phyloP scores from a whole-genome alignment of 208 protist species.

The Angomonas deanei region DNA sequence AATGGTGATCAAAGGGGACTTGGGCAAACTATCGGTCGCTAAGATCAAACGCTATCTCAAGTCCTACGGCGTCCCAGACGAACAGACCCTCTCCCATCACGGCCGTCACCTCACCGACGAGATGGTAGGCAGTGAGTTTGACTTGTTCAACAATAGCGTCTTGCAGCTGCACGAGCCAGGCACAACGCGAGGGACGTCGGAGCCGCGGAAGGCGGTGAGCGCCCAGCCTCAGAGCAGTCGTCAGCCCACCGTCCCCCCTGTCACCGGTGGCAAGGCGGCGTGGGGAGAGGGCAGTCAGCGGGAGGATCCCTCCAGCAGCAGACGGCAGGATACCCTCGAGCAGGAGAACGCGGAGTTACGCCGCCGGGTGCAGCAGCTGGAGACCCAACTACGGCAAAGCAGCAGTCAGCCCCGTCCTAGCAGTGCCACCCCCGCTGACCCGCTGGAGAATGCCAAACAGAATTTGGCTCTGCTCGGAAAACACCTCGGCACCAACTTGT shows the following conservation, averaged over 20 bases:
- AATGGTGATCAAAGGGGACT: conserved; percentile 79
- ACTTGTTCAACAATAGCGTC: conserved; percentile 33
- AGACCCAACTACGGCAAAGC: conserved; percentile 11
- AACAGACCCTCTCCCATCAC: conserved; percentile 37
- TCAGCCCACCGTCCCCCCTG: background rate
- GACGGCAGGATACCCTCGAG: background rate
- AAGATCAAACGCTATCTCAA: conserved; percentile 75
- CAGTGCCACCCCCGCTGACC: conserved; percentile 7
- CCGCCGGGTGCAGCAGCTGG: background rate
- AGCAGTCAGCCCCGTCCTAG: background rate
- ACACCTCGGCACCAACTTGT: conserved; percentile 38
- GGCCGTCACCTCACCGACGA: conserved; percentile 37
- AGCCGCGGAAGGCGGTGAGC: background rate
- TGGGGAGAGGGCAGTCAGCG: background rate
- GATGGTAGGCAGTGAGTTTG: conserved; percentile 64
- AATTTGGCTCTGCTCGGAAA: conserved; percentile 44
- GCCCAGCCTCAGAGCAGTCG: background rate
- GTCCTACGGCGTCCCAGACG: conserved; percentile 58
- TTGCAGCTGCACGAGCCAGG: conserved; percentile 28
- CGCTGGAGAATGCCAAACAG: conserved; percentile 39
- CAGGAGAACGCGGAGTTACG: background rate
- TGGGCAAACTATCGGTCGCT: conserved; percentile 61
- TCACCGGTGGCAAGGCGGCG: background rate
- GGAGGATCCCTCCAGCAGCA: background rate
- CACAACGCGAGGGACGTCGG: background rate